Percentiles rank a stretch among this genome's conserved stretches.
phyloP scores from a whole-genome alignment of 108 stramenopile species.

The Skeletonema menzelii region DNA sequence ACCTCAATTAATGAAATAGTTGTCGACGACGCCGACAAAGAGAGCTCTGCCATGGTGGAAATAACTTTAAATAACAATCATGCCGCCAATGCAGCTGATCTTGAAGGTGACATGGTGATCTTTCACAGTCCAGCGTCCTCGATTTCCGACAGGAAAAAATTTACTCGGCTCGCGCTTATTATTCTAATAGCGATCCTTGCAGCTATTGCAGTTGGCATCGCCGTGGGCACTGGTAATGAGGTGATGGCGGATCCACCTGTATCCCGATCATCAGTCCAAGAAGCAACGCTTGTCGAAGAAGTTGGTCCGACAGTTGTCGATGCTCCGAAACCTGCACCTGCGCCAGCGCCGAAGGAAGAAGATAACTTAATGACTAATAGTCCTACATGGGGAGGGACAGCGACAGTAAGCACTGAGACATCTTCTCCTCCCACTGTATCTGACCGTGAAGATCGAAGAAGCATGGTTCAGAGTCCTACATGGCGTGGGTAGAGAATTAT shows the following conservation, averaged over 20 bases:
- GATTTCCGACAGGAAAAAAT: background rate
- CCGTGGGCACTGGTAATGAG: background rate
- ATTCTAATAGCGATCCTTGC: background rate
- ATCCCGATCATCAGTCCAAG: background rate
- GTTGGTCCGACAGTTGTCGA: background rate
- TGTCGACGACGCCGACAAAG: too few relatives aligned
- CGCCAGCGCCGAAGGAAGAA: background rate
- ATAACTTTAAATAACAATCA: background rate
- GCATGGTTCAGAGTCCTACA: background rate
- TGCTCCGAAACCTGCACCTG: background rate
- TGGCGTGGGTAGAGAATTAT: background rate
- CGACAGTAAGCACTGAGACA: background rate
- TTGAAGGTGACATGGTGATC: background rate
- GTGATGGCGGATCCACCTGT: background rate
- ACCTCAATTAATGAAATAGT: too few relatives aligned
- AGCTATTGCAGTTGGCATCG: background rate
- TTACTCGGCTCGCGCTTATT: background rate
- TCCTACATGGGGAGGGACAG: background rate
- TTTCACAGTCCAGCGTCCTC: background rate
- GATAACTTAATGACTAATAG: background rate
- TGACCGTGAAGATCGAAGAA: background rate
- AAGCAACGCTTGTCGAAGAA: background rate
- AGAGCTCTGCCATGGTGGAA: background rate
- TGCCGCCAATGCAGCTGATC: background rate
- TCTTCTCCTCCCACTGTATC: background rate